Conservation (phyloP, 768 basidiomycete species). For the Lactarius pseudohatsudake region DNA sequence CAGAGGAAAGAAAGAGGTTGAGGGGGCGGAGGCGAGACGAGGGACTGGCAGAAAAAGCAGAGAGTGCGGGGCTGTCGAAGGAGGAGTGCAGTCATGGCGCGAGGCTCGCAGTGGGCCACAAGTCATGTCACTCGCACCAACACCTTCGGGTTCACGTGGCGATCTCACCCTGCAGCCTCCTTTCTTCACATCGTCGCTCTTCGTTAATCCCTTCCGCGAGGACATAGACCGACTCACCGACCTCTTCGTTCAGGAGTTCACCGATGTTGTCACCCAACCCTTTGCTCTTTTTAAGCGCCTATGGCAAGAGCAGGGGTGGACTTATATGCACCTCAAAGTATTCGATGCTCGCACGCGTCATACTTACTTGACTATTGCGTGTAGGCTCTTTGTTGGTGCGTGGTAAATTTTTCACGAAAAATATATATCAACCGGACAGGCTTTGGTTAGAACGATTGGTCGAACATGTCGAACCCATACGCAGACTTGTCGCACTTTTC, state of each 20-base stretch:
- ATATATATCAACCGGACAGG: not conserved
- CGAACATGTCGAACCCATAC: conserved; percentile 51
- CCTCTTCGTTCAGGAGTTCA: conserved; percentile 52
- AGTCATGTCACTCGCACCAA: conserved; percentile 46
- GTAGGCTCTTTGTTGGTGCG: conserved; percentile 69
- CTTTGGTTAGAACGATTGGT: conserved; percentile 50
- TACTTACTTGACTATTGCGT: conserved; percentile 55
- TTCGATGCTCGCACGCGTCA: conserved; percentile 68
- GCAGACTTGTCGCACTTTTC: conserved; percentile 62
- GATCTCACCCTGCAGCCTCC: conserved; percentile 65
- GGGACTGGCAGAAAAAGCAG: conserved; percentile 73
- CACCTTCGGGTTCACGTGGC: conserved; percentile 59
- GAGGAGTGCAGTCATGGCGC: conserved; percentile 44
- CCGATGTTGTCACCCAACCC: conserved; percentile 41
- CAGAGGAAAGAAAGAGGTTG: conserved; percentile 65
- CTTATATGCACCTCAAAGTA: conserved; percentile 72
- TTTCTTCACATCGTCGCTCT: conserved; percentile 78
- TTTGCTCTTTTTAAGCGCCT: conserved; percentile 70
- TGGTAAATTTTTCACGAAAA: not conserved
- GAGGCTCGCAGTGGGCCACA: not conserved
- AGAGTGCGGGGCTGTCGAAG: conserved; percentile 46
- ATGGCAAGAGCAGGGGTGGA: conserved; percentile 71
- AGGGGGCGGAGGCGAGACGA: conserved; percentile 41
- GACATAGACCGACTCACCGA: conserved; percentile 59
- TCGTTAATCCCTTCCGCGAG: conserved; percentile 59